Evolutionary conservation across 495 filamentous ascomycete genomes (phyloP).

Genomic region (Podospora didyma): DNA sequence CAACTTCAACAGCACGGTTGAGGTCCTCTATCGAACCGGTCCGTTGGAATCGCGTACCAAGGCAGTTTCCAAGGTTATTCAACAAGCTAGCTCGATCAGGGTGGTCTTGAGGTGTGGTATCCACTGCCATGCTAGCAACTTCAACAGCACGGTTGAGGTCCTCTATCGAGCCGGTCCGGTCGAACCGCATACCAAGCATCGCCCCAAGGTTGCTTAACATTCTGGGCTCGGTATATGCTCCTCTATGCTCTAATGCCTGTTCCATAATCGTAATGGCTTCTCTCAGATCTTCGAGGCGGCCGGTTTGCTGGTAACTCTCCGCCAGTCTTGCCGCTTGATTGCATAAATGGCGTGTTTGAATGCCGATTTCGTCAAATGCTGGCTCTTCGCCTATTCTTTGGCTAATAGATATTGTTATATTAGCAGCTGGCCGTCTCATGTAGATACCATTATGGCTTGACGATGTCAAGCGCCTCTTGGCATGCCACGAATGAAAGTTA

Average conservation of each 20-base stretch:
- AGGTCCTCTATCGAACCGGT: slow-evolving; percentile 10
- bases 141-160: slow-evolving; percentile 3
- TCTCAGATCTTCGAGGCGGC: neutral
- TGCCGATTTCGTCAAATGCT: neutral
- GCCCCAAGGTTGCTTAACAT: slow-evolving; percentile 4
- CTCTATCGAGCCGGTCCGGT: neutral
- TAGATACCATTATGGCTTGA: neutral
- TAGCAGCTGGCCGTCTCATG: neutral
- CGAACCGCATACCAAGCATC: neutral
- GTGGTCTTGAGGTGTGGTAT: slow-evolving; percentile 1
- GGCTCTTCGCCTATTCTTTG: neutral
- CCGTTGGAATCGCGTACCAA: slow-evolving; percentile 2
- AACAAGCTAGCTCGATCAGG: neutral
- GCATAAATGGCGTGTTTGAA: neutral
- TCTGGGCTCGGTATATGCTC: neutral
- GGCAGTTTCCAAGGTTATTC: slow-evolving; percentile 1
- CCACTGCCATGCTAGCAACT: neutral
- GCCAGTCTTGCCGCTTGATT: slow-evolving; percentile 1
- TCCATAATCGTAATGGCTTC: neutral
- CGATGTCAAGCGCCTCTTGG: neutral
- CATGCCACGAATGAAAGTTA: neutral
- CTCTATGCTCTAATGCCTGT: neutral
- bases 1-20: slow-evolving; percentile 1
- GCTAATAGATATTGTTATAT: neutral
- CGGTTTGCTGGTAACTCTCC: neutral